Evolutionary conservation across 768 basidiomycete genomes (phyloP), one percentile per base, ranked within the genome.

Genomic region (Dacryopinax spathularia): DNA sequence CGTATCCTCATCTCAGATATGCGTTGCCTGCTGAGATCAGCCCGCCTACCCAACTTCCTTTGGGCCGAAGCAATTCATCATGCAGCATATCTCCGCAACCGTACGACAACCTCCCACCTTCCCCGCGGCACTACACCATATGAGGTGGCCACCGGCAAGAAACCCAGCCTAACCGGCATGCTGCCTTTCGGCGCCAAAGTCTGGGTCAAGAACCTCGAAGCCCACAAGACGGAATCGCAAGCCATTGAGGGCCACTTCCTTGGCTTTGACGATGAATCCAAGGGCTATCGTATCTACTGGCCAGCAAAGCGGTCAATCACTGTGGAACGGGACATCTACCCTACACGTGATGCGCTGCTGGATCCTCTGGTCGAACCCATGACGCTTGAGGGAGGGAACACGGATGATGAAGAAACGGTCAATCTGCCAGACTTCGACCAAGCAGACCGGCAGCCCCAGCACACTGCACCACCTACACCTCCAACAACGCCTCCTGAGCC

Each of bases 81-180:
- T 34, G 64, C 34, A 25, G 41, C 29, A 1, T 64, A 44, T 5
- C 22, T 64, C 31, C 20, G 31, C 13, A 65, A 65, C 62, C 4
- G n/a, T 18, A 20, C 36, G 22, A 25, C 39, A 27, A 29, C 25
- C 3, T 12, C 20, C 18, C 36, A 31, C 1, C 31, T 63, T n/a
- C n/a, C n/a, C 34, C 22, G 25, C n/a, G 33, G 60, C 33, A 61
- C 13, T 13, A 60, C 43, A 12, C 64, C 64, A 16, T 63, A 39
- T 16, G 63, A 63, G 33, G 2, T n/a, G 16, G 25, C n/a, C 29
- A 15, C 16, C 1, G 37, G 62, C 2, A 64, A 18, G n/a, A 65
- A 63, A 33, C 64, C 63, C 18, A 41, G 64, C 56, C 20, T 65
- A 10, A 18, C 34, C n/a, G 20, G 64, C 33, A 25, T 65, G 16